Evolutionary conservation across 768 basidiomycete species (phyloP).

Genomic region (Galerina marginata): DNA sequence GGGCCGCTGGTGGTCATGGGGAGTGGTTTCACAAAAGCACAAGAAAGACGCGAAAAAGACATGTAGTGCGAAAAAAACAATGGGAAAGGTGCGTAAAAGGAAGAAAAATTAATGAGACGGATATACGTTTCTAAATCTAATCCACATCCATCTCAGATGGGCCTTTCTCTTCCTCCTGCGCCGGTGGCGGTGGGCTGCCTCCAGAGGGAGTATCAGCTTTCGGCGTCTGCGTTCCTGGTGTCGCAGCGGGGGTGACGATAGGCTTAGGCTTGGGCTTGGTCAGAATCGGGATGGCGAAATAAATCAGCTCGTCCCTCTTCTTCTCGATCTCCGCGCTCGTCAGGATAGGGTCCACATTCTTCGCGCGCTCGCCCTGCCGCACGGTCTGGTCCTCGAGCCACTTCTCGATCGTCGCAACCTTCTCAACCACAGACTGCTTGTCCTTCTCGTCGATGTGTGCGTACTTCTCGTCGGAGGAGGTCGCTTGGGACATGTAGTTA

Average conservation of each 20-base stretch:
- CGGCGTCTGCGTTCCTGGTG: slow-evolving; percentile 69
- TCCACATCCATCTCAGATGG: slow-evolving; percentile 87
- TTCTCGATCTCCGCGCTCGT: slow-evolving; percentile 83
- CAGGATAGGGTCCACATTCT: slow-evolving; percentile 88
- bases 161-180: slow-evolving; percentile 37
- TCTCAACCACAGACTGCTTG: slow-evolving; percentile 86
- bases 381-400: slow-evolving; percentile 95
- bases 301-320: slow-evolving; percentile 92
- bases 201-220: slow-evolving; percentile 54
- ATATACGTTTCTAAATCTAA: slow-evolving; percentile 39
- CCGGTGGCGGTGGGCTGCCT: slow-evolving; percentile 29
- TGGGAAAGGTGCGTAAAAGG: no score
- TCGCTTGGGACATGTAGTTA: slow-evolving; percentile 83
- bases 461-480: slow-evolving; percentile 83
- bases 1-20: no score
- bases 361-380: slow-evolving; percentile 85
- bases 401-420: slow-evolving; percentile 86
- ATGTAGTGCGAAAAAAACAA: no score
- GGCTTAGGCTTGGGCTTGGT: slow-evolving; percentile 93
- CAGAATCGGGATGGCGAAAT: slow-evolving; percentile 88
- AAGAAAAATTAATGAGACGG: no score
- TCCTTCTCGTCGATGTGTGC: slow-evolving; percentile 91
- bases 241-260: slow-evolving; percentile 50
- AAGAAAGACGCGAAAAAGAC: no score
- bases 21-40: no score